Evolutionary conservation across 2,329 filamentous ascomycete species (phyloP).

Genomic region (Simplicillium aogashimaense): DNA sequence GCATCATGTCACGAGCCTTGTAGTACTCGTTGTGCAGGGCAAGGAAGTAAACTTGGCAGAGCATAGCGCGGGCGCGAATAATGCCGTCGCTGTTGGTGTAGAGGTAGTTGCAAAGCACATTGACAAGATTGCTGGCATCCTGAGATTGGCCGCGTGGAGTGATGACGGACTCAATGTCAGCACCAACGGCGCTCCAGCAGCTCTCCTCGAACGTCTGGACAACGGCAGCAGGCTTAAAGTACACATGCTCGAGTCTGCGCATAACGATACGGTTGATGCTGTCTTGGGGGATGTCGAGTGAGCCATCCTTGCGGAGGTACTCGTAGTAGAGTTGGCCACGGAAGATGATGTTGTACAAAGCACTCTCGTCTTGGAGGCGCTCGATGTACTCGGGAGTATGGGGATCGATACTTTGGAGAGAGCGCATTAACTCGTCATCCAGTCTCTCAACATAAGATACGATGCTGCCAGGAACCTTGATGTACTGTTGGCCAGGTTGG

Average conservation of each 20-base stretch:
- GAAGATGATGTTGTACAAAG: slow-evolving; percentile 87
- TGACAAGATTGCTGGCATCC: slow-evolving; percentile 68
- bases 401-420: slow-evolving; percentile 94
- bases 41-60: slow-evolving; percentile 97
- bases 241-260: slow-evolving; percentile 90
- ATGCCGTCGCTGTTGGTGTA: slow-evolving; percentile 94
- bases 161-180: slow-evolving; percentile 63
- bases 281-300: slow-evolving; percentile 71
- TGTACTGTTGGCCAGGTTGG: slow-evolving; percentile 63
- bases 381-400: slow-evolving; percentile 99
- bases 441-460: slow-evolving; percentile 92
- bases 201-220: slow-evolving; percentile 91
- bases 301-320: slow-evolving; percentile 57
- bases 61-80: slow-evolving; percentile 90
- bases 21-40: slow-evolving; percentile 97
- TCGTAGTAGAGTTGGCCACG: slow-evolving; percentile 85
- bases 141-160: slow-evolving; percentile 60
- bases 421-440: slow-evolving; percentile 93
- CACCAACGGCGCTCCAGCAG: slow-evolving; percentile 74
- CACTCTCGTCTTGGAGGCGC: slow-evolving; percentile 79
- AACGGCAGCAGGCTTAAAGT: slow-evolving; percentile 97
- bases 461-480: slow-evolving; percentile 87
- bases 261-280: slow-evolving; percentile 88
- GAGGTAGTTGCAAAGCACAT: slow-evolving; percentile 86
- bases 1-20: slow-evolving; percentile 95